phyloP scores from a whole-genome alignment of 805 yeast genomes.

The Saturnispora galanensis region DNA sequence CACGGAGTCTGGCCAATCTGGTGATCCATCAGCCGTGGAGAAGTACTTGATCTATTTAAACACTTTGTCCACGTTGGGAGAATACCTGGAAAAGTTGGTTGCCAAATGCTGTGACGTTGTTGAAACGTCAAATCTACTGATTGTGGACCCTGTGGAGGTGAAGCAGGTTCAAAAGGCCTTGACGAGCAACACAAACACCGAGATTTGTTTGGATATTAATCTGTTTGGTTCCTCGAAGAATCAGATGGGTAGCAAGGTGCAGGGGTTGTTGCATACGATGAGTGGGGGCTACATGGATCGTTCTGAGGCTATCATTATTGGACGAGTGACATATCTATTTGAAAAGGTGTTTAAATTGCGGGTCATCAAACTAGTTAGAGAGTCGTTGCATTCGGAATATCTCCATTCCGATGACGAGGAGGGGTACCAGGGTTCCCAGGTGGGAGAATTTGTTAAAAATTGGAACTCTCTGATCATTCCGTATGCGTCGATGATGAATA shows the following conservation, averaged over 20 bases:
- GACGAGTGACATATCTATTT: conserved; percentile 34
- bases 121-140: conserved; percentile 21
- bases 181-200: conserved; percentile 10
- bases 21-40: conserved; percentile 27
- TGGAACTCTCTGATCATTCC: conserved; percentile 65
- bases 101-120: conserved; percentile 28
- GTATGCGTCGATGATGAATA: conserved; percentile 31
- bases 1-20: conserved; percentile 26
- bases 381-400: conserved; percentile 31
- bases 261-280: conserved; percentile 5
- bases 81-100: conserved; percentile 46
- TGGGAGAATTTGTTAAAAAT: conserved; percentile 40
- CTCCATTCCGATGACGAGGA: conserved; percentile 26
- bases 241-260: conserved; percentile 5
- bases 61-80: conserved; percentile 54
- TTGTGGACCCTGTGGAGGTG: conserved; percentile 26
- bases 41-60: conserved; percentile 62
- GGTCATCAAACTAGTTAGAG: conserved; percentile 27
- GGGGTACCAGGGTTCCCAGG: background rate
- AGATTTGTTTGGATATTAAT: conserved; percentile 14
- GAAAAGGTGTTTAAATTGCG: conserved; percentile 29
- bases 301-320: conserved; percentile 25
- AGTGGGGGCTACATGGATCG: conserved; percentile 8
- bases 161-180: conserved; percentile 16
- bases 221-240: conserved; percentile 10